These are phyloP conservation scores for Fremontodendron californicum DNA, from an alignment of 345 rosid species.

Conservation along the genomic window DNA sequence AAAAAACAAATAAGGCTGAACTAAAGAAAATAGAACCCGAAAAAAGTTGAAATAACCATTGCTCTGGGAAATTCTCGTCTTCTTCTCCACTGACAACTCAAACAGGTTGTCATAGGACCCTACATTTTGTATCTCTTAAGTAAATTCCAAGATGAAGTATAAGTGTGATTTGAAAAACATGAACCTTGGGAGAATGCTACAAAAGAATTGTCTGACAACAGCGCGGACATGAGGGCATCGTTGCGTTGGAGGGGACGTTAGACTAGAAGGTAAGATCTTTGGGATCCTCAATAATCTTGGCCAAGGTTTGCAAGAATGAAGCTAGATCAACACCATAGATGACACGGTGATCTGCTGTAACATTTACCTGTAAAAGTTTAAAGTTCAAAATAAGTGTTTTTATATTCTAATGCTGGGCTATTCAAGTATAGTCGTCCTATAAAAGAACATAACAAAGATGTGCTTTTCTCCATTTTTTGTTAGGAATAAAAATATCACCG, in stretches of 20 bases:
- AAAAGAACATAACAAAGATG: neutral
- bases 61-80: neutral
- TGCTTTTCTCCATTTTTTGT: neutral
- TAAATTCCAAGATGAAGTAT: slow-evolving; percentile 13
- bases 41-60: neutral
- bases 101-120: too few relatives aligned
- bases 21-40: too few relatives aligned
- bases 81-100: neutral
- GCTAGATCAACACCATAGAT: too few relatives aligned
- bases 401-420: neutral
- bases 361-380: too few relatives aligned
- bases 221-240: slow-evolving; percentile 7
- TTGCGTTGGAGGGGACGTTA: too few relatives aligned
- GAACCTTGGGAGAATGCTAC: slow-evolving; percentile 25
- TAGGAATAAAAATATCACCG: neutral
- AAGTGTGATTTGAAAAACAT: slow-evolving; percentile 23
- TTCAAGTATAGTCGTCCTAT: neutral
- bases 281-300: slow-evolving; percentile 77
- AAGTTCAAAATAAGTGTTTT: slow-evolving; percentile 11
- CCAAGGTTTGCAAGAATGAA: slow-evolving; percentile 83
- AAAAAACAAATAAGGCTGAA: too few relatives aligned
- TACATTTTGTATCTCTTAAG: slow-evolving; percentile 1
- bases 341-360: too few relatives aligned
- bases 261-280: slow-evolving; percentile 72
- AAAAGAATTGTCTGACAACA: slow-evolving; percentile 16